These are phyloP conservation scores for Annona squamosa DNA, from an alignment of 164 flowering plant genomes.

Conservation along the genomic window DNA sequence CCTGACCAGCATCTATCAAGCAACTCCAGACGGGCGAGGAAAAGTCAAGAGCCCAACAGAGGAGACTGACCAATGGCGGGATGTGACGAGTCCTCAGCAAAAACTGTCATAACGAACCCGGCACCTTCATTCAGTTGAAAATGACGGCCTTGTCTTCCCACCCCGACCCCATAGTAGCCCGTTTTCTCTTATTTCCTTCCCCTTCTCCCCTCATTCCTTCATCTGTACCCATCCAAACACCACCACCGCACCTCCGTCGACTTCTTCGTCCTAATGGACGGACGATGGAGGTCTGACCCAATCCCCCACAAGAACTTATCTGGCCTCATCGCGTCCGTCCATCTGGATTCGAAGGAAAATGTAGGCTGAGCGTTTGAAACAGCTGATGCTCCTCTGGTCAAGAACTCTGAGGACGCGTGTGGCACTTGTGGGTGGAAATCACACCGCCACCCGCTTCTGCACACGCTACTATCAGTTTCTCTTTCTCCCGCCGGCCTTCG, in stretches of 20 bases:
- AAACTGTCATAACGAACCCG: not conserved
- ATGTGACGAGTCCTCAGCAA: not conserved
- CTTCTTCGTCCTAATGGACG: not conserved
- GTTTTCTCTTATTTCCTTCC: not conserved
- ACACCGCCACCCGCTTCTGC: conserved; percentile 89
- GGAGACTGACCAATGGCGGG: not conserved
- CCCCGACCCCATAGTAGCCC: not conserved
- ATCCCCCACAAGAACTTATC: not conserved
- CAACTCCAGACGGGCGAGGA: too few relatives aligned
- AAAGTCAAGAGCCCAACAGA: too few relatives aligned
- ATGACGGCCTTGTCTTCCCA: not conserved
- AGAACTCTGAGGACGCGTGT: conserved; percentile 37
- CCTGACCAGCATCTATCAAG: too few relatives aligned
- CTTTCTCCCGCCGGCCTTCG: not conserved
- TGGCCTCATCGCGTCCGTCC: not conserved
- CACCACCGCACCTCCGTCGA: not conserved
- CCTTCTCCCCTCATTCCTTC: not conserved
- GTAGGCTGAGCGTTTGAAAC: conserved; percentile 50
- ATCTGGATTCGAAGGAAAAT: conserved; percentile 15
- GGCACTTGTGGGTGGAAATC: conserved; percentile 95
- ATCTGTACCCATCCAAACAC: not conserved
- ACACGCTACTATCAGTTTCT: conserved; percentile 46
- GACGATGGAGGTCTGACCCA: not conserved
- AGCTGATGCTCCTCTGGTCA: conserved; percentile 52
- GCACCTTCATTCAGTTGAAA: not conserved